phyloP scores from a whole-genome alignment of 78 protist genomes.

The Chrysochromulina parva region DNA sequence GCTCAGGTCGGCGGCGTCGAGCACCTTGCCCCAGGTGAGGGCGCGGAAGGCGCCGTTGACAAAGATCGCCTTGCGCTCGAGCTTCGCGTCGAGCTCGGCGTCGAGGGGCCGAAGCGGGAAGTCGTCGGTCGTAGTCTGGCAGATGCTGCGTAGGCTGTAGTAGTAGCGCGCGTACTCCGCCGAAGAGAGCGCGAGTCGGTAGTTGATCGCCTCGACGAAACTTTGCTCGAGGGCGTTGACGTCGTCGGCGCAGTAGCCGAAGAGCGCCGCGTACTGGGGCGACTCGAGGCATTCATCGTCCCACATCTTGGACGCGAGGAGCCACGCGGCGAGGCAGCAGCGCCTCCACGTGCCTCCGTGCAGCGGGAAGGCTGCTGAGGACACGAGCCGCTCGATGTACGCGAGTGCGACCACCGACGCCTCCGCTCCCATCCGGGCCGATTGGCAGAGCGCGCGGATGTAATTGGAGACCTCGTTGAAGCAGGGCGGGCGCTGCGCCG shows the following conservation, averaged over 20 bases:
- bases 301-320: conserved; percentile 25
- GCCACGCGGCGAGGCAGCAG: background rate
- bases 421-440: conserved; percentile 6
- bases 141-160: background rate
- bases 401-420: conserved; percentile 5
- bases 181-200: background rate
- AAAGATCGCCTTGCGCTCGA: too few relatives aligned
- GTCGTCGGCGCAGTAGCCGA: background rate
- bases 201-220: background rate
- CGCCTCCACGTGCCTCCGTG: background rate
- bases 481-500: background rate
- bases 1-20: too few relatives aligned
- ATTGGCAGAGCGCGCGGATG: background rate
- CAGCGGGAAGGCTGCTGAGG: background rate
- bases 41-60: too few relatives aligned
- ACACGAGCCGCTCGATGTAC: background rate
- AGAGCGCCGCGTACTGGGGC: background rate
- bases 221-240: background rate
- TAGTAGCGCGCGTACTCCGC: conserved; percentile 9
- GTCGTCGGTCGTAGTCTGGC: background rate
- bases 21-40: too few relatives aligned
- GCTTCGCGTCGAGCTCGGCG: background rate
- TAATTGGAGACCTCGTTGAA: background rate
- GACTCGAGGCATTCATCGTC: background rate
- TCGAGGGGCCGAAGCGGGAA: conserved; percentile 16